These are phyloP conservation scores for Collariella sp. DNA, from an alignment of 495 filamentous ascomycete species.

Conservation along the genomic window DNA sequence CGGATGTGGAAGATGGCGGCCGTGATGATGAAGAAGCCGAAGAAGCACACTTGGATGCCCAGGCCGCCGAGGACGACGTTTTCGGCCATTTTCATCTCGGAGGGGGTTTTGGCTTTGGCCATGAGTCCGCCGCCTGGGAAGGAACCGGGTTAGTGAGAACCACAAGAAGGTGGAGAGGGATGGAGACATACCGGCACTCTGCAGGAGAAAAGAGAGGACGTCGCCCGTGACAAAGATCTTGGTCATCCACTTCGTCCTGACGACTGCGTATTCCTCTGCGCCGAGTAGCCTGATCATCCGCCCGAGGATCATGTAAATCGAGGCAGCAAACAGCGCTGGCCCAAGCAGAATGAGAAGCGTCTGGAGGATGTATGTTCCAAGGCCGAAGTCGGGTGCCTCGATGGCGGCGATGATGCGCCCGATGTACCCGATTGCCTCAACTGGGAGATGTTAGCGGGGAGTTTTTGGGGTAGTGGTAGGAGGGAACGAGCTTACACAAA, in stretches of 20 bases:
- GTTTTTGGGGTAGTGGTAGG: neutral
- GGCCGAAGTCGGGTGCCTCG: constrained; percentile 23
- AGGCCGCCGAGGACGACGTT: constrained; percentile 40
- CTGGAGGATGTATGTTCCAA: constrained; percentile 33
- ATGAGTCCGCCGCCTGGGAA: constrained; percentile 25
- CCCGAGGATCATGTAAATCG: constrained; percentile 50
- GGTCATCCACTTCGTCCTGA: constrained; percentile 40
- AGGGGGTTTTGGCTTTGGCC: constrained; percentile 22
- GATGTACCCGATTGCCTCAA: constrained; percentile 53
- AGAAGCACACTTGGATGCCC: constrained; percentile 45
- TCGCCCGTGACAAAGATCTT: constrained; percentile 40
- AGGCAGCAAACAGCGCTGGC: constrained; percentile 38
- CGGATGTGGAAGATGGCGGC: constrained; percentile 34
- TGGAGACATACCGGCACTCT: constrained; percentile 21
- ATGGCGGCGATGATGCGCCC: constrained; percentile 38
- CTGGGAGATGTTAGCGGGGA: constrained; percentile 22
- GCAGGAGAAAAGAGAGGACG: constrained; percentile 35
- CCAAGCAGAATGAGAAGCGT: constrained; percentile 34
- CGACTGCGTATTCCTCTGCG: constrained; percentile 31
- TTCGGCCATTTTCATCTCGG: constrained; percentile 29
- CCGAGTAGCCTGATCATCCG: constrained; percentile 36
- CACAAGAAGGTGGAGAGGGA: neutral
- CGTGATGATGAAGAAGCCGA: constrained; percentile 44
- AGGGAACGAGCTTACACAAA: constrained; percentile 38
- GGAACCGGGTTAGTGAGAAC: neutral